Base-by-base conservation (phyloP, 495 filamentous ascomycete genomes). In the Tuber indicum region DNA sequence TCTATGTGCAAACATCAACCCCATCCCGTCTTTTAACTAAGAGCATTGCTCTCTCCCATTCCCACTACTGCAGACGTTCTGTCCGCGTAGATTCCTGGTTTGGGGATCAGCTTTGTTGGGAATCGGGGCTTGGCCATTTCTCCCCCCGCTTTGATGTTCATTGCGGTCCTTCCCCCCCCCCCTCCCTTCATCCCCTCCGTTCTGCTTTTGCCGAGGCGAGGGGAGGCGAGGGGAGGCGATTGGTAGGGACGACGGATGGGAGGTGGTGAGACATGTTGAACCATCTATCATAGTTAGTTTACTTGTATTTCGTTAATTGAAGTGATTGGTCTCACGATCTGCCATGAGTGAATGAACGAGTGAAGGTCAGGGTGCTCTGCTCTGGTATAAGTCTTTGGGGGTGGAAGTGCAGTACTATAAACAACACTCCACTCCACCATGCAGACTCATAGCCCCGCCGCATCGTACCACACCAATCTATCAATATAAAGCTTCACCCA, bases 1-100 rank as follows among this genome's bases (percentile, higher is more conserved):
- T 80, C 78, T 80, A 80, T 80, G 78, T 80, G 78, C 78, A 80
- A 66, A 80, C 77, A 80, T 71, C 46, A 76, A 79, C 45, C n/a
- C 52, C n/a, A 62, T 32, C 52, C 52, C 52, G n/a, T 62, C 52
- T 32, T 62, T n/a, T 52, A 52, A 52, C 7, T 62, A 62, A 26
- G 52, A 62, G n/a, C 52, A 62, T 62, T 10, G 52, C 52, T 62
- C n/a, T 62, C 52, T 16, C n/a, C 52, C 52, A 16, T n/a, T 16
- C n/a, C 52, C 52, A 62, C 52, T 10, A 12, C 52, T 62, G 52
- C 52, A 32, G 52, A 32, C 52, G 52, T 62, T 62, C 52, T 62
- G 52, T 62, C 52, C 12, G n/a, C n/a, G 52, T 62, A n/a, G 52
- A 62, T 62, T 62, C n/a, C 52, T 62, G n/a, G 52, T 12, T 62